Evolutionary conservation across 2,329 filamentous ascomycete genomes (phyloP).

Genomic region (Aschersonia sp.): DNA sequence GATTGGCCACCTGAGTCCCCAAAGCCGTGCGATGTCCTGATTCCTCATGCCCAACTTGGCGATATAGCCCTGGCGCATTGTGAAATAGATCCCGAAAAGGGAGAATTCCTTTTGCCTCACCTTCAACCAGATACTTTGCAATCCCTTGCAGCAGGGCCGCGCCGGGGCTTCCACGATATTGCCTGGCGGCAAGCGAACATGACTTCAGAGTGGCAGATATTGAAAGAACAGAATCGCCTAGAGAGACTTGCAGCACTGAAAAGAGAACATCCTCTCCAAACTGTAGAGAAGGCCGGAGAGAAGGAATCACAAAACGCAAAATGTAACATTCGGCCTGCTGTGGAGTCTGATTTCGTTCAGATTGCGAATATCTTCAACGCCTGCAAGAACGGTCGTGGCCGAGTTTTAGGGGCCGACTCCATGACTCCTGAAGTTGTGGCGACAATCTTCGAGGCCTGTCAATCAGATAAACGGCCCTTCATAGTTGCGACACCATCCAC

Average conservation of each 20-base stretch:
- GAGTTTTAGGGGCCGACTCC: conserved; percentile 2
- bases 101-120: neutral
- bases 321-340: neutral
- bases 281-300: neutral
- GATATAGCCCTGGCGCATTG: neutral
- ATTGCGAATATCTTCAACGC: neutral
- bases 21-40: neutral
- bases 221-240: neutral
- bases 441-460: neutral
- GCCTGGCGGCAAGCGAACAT: neutral
- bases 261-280: neutral
- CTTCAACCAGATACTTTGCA: neutral
- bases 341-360: neutral
- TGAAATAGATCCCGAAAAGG: neutral
- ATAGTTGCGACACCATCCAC: conserved; percentile 25
- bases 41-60: neutral
- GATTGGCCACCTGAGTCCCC: neutral
- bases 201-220: neutral
- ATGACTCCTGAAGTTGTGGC: conserved; percentile 2
- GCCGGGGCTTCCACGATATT: neutral
- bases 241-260: neutral
- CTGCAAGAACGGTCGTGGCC: conserved; percentile 6
- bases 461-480: conserved; percentile 23
- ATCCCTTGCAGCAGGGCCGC: neutral
- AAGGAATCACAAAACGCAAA: neutral